Conservation (phyloP, 2,329 filamentous ascomycete genomes). For the Knoxdaviesia proteae region DNA sequence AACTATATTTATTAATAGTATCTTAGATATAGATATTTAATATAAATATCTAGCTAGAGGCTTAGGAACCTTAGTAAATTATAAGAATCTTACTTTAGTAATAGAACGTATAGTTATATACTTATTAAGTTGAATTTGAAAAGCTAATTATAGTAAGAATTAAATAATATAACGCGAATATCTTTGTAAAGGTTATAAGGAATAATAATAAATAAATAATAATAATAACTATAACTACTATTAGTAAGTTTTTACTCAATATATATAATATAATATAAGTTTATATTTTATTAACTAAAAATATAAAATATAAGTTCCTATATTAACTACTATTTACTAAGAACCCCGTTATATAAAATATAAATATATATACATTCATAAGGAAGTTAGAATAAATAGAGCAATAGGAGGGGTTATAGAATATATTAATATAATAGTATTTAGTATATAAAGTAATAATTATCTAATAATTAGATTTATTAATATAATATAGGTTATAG, state of each 20-base stretch:
- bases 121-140: background rate
- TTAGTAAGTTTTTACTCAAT: background rate
- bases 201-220: background rate
- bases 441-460: background rate
- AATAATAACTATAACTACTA: background rate
- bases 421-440: background rate
- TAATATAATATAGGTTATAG: no score
- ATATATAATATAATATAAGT: background rate
- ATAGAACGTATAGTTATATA: background rate
- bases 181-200: no score
- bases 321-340: no score
- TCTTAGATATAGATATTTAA: conserved; percentile 1
- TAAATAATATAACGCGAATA: background rate
- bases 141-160: conserved; percentile 1
- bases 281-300: background rate
- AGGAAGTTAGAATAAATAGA: no score
- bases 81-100: background rate
- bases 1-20: conserved; percentile 1
- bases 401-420: no score
- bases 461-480: background rate
- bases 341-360: background rate
- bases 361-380: background rate
- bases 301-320: background rate
- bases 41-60: conserved; percentile 1
- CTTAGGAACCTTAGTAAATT: background rate